Evolutionary conservation across 495 filamentous ascomycete species (phyloP).

Genomic region (Daldinia loculata): DNA sequence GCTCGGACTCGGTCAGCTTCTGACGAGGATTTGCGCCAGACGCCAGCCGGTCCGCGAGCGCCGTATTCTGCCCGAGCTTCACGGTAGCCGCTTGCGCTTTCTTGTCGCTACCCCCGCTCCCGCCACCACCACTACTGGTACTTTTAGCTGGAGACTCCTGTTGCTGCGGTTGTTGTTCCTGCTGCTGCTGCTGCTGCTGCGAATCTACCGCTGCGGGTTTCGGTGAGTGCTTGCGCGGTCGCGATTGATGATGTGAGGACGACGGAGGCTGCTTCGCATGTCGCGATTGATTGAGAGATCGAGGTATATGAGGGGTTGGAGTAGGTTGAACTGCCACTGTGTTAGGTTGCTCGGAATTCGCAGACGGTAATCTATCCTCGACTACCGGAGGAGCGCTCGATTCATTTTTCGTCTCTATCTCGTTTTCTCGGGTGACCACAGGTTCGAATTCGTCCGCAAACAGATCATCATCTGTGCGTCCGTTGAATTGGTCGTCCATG

Average conservation of each 20-base stretch:
- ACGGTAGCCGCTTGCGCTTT: slow-evolving; percentile 21
- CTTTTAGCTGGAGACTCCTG: slow-evolving; percentile 6
- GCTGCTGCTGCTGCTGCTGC: slow-evolving; percentile 17
- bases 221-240: slow-evolving; percentile 37
- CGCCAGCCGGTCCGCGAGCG: slow-evolving; percentile 48
- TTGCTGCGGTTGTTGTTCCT: slow-evolving; percentile 17
- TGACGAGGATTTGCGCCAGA: slow-evolving; percentile 59
- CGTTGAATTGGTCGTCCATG: slow-evolving; percentile 60
- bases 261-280: slow-evolving; percentile 39
- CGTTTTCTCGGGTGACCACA: slow-evolving; percentile 35
- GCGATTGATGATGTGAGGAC: slow-evolving; percentile 32
- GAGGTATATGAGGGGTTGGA: slow-evolving; percentile 19
- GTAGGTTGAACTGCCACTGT: slow-evolving; percentile 7
- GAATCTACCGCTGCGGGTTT: slow-evolving; percentile 25
- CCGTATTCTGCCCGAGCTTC: slow-evolving; percentile 48
- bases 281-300: slow-evolving; percentile 52
- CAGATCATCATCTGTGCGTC: slow-evolving; percentile 61
- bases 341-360: slow-evolving; percentile 3
- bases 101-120: slow-evolving; percentile 1
- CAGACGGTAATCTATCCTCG: slow-evolving; percentile 3
- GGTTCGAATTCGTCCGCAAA: slow-evolving; percentile 62
- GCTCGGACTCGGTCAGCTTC: slow-evolving; percentile 63
- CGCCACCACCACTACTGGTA: neutral
- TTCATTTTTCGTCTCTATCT: neutral
- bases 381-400: slow-evolving; percentile 1